phyloP scores from a whole-genome alignment of 2,329 filamentous ascomycete species.

The Whalleya microplaca region DNA sequence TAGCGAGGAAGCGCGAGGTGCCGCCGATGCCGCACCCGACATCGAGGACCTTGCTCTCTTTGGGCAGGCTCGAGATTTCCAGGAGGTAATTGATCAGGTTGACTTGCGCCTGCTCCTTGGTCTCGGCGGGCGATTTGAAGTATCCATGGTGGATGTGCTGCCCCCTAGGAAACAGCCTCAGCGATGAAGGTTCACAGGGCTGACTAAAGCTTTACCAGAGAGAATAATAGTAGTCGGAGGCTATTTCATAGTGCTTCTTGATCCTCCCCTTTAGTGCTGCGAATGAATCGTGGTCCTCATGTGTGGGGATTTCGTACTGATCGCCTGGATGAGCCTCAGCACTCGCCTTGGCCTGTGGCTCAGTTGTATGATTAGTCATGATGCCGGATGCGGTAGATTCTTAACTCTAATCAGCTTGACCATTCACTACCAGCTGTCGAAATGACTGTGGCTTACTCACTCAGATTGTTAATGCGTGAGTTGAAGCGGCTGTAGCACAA shows the following conservation, averaged over 20 bases:
- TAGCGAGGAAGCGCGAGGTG: slow-evolving; percentile 60
- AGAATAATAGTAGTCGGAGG: slow-evolving; percentile 64
- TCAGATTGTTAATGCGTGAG: too few species aligned
- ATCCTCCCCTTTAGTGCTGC: slow-evolving; percentile 57
- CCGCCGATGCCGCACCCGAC: slow-evolving; percentile 66
- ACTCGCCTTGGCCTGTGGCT: not conserved
- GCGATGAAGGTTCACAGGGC: not conserved
- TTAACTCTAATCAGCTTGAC: not conserved
- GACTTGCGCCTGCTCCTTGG: slow-evolving; percentile 61
- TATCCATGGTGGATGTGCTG: slow-evolving; percentile 68
- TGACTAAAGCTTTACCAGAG: slow-evolving; percentile 56
- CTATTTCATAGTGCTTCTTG: slow-evolving; percentile 63
- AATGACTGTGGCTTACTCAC: too few species aligned
- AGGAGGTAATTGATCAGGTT: slow-evolving; percentile 61
- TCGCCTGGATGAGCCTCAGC: slow-evolving; percentile 32
- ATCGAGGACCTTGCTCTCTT: slow-evolving; percentile 53
- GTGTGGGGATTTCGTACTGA: slow-evolving; percentile 32
- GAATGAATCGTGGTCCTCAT: slow-evolving; percentile 32
- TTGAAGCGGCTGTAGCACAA: too few species aligned
- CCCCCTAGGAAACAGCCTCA: slow-evolving; percentile 47
- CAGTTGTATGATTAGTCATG: not conserved
- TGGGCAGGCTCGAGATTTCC: slow-evolving; percentile 46
- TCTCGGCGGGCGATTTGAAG: slow-evolving; percentile 53
- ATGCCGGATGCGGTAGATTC: not conserved
- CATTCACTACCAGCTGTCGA: not conserved